phyloP scores from a whole-genome alignment of 2,329 filamentous ascomycete genomes.

The Ceratocystiopsis brevicomis region DNA sequence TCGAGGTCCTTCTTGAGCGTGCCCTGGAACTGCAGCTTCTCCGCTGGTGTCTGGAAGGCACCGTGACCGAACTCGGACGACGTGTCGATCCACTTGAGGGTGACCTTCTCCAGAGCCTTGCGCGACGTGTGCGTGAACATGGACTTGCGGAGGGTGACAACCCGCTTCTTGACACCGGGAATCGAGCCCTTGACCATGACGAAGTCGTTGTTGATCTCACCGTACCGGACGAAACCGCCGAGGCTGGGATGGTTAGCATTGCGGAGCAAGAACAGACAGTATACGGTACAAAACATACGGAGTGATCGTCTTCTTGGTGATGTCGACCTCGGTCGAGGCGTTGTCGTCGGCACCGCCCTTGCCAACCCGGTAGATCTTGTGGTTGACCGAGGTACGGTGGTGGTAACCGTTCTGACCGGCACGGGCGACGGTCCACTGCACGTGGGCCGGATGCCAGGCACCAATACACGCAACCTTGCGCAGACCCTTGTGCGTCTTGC shows the following conservation, averaged over 20 bases:
- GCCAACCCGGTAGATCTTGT: conserved; percentile 99
- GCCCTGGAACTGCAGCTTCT: conserved; percentile 96
- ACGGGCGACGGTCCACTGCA: conserved; percentile 99
- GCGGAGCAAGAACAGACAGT: not conserved
- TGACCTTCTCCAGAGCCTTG: conserved; percentile 94
- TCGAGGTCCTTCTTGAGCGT: conserved; percentile 95
- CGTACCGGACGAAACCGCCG: conserved; percentile 98
- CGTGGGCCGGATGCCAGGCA: conserved; percentile 99
- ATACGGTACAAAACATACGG: conserved; percentile 50
- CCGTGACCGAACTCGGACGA: conserved; percentile 99
- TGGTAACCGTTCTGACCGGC: conserved; percentile 99
- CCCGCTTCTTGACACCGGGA: conserved; percentile 97
- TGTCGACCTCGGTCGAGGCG: conserved; percentile 85
- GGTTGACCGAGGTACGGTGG: conserved; percentile 99
- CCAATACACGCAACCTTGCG: conserved; percentile 99
- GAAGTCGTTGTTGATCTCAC: conserved; percentile 99
- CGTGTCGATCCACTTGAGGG: conserved; percentile 99
- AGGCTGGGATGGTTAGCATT: conserved; percentile 36
- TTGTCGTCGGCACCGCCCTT: conserved; percentile 81
- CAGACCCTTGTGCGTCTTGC: conserved; percentile 99
- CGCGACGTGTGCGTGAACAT: conserved; percentile 95
- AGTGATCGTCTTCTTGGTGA: conserved; percentile 98
- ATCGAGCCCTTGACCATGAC: conserved; percentile 90
- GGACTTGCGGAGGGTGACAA: conserved; percentile 97
- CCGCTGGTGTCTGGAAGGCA: conserved; percentile 93